Evolutionary conservation across 805 yeast genomes (phyloP).

Genomic region (Lachancea kluyveri): DNA sequence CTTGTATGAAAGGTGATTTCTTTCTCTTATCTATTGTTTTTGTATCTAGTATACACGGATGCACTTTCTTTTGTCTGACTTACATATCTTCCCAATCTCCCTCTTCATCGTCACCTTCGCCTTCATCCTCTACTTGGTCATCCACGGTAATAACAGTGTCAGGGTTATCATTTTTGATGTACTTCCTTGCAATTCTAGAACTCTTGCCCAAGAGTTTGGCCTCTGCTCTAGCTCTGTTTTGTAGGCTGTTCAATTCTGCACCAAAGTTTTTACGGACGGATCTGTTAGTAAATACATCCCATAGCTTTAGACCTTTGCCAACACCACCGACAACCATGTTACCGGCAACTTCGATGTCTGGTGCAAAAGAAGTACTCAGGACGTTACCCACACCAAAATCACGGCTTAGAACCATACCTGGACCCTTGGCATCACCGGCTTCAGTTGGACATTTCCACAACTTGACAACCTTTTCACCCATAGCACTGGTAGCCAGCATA

Average conservation of each 20-base stretch:
- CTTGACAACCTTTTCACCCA: conserved; percentile 82
- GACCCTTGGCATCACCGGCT: conserved; percentile 35
- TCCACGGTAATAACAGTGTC: conserved; percentile 62
- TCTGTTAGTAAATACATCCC: conserved; percentile 84
- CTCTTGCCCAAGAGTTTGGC: conserved; percentile 52
- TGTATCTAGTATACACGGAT: too few species aligned
- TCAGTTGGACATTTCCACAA: conserved; percentile 70
- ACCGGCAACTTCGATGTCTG: conserved; percentile 83
- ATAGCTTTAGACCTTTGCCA: conserved; percentile 74
- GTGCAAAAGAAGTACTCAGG: conserved; percentile 73
- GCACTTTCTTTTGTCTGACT: not conserved
- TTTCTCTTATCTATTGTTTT: too few species aligned
- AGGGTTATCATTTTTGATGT: conserved; percentile 38
- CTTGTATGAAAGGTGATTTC: conserved; percentile 5
- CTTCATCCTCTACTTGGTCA: conserved; percentile 57
- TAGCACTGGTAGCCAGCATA: conserved; percentile 77
- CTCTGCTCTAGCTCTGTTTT: conserved; percentile 49
- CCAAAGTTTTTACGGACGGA: conserved; percentile 69
- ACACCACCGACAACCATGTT: conserved; percentile 84
- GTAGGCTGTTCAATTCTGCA: conserved; percentile 48
- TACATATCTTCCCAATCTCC: conserved; percentile 27
- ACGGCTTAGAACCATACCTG: conserved; percentile 84
- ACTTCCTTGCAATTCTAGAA: conserved; percentile 73
- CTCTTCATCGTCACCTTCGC: conserved; percentile 49
- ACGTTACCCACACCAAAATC: conserved; percentile 95